Conservation (phyloP, 1,284 basidiomycete species). For the Leccinum ponderosum region DNA sequence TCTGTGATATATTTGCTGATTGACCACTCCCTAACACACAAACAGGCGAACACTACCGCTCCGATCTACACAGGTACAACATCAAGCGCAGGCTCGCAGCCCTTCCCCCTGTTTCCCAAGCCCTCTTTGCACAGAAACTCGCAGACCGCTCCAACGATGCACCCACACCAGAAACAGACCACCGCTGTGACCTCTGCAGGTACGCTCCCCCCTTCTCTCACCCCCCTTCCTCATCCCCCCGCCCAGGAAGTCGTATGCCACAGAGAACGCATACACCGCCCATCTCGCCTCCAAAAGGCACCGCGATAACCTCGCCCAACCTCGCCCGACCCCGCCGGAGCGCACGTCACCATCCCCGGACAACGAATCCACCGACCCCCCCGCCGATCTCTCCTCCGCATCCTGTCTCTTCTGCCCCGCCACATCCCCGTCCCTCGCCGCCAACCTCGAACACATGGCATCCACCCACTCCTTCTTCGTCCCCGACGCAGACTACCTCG, state of each 20-base stretch:
- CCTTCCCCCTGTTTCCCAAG: conserved; percentile 82
- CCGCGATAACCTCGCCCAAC: conserved; percentile 64
- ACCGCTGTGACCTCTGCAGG: conserved; percentile 84
- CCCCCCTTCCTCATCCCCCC: not conserved
- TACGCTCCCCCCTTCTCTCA: conserved; percentile 35
- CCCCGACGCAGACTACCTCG: conserved; percentile 90
- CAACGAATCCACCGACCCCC: conserved; percentile 49
- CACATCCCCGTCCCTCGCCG: conserved; percentile 54
- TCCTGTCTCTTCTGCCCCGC: conserved; percentile 89
- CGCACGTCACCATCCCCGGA: conserved; percentile 25
- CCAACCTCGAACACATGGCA: conserved; percentile 89
- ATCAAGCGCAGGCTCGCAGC: conserved; percentile 96
- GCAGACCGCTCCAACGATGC: conserved; percentile 75
- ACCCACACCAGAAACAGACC: conserved; percentile 53
- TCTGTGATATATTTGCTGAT: conserved; percentile 36
- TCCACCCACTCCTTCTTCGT: conserved; percentile 91
- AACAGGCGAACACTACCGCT: conserved; percentile 85
- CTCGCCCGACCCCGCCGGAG: conserved; percentile 22
- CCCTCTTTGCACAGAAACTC: conserved; percentile 91
- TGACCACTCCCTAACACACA: too few species aligned
- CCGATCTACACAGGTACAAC: conserved; percentile 97
- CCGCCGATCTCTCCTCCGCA: conserved; percentile 65
- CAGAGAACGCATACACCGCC: conserved; percentile 86
- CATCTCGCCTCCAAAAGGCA: conserved; percentile 93
- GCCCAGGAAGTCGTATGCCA: conserved; percentile 86